phyloP scores from a whole-genome alignment of 345 rosid species.

The Fremontodendron californicum region DNA sequence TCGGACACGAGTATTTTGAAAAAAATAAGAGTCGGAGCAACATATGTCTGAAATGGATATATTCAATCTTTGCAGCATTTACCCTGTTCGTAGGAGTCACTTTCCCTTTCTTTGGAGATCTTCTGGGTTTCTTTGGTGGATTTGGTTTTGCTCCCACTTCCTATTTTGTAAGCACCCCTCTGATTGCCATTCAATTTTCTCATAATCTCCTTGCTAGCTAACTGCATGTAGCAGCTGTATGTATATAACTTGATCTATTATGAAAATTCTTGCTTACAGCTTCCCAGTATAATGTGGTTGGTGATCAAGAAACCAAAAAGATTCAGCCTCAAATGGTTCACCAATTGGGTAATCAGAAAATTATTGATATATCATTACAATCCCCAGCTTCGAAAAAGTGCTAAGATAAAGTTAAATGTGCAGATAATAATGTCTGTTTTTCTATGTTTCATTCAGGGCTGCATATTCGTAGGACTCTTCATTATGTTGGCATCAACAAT shows the following conservation, averaged over 20 bases:
- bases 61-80: conserved; percentile 49
- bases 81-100: conserved; percentile 78
- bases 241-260: neutral
- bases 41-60: neutral
- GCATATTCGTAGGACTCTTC: conserved; percentile 60
- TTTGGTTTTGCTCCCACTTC: conserved; percentile 95
- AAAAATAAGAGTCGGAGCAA: too few species aligned
- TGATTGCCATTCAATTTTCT: neutral
- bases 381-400: neutral
- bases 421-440: neutral
- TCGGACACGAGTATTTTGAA: too few species aligned
- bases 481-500: conserved; percentile 89
- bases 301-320: conserved; percentile 80
- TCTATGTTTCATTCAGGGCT: conserved; percentile 41
- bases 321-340: conserved; percentile 41
- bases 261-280: conserved; percentile 44
- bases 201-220: neutral
- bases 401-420: neutral
- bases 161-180: conserved; percentile 58
- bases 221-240: too few species aligned
- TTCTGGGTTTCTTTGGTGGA: conserved; percentile 95
- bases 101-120: conserved; percentile 95
- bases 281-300: conserved; percentile 92
- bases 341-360: conserved; percentile 69
- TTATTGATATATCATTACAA: neutral